phyloP scores from a whole-genome alignment of 2,329 filamentous ascomycete genomes.

The Helotiales sp. region DNA sequence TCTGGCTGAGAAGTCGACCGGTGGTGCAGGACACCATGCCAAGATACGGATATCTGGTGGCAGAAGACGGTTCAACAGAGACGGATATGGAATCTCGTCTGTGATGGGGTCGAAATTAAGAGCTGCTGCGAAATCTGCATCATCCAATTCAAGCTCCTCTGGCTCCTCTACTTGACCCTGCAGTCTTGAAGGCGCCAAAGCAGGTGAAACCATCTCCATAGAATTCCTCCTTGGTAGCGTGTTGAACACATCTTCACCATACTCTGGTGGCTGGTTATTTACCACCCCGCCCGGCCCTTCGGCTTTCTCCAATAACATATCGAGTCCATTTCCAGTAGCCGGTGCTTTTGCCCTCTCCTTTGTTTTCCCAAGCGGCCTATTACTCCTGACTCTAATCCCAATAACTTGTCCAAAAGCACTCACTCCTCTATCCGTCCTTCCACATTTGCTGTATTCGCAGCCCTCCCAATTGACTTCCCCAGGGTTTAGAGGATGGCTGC shows the following conservation, averaged over 20 bases:
- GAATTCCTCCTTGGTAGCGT: conserved; percentile 27
- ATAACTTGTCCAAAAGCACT: conserved; percentile 98
- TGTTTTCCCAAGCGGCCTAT: conserved; percentile 56
- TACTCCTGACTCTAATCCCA: conserved; percentile 78
- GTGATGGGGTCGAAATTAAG: conserved; percentile 63
- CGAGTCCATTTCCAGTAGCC: not conserved
- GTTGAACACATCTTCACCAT: conserved; percentile 17
- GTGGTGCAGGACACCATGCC: conserved; percentile 87
- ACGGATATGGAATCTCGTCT: conserved; percentile 83
- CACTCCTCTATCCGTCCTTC: conserved; percentile 87
- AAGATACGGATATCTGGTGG: conserved; percentile 87
- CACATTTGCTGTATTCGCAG: conserved; percentile 93
- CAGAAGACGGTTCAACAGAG: conserved; percentile 81
- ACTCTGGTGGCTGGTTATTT: not conserved
- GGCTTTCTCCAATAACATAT: not conserved
- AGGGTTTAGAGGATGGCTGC: conserved; percentile 41
- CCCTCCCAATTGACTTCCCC: conserved; percentile 74
- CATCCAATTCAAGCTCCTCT: conserved; percentile 22
- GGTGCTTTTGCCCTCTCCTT: conserved; percentile 21
- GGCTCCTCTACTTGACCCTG: conserved; percentile 16
- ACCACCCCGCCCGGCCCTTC: not conserved
- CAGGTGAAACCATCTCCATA: conserved; percentile 28
- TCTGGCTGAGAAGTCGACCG: conserved; percentile 79
- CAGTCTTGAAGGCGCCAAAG: conserved; percentile 27
- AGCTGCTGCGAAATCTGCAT: conserved; percentile 32